These are phyloP conservation scores for Clonostachys solani DNA, from an alignment of 2,329 filamentous ascomycete species.

Conservation along the genomic window DNA sequence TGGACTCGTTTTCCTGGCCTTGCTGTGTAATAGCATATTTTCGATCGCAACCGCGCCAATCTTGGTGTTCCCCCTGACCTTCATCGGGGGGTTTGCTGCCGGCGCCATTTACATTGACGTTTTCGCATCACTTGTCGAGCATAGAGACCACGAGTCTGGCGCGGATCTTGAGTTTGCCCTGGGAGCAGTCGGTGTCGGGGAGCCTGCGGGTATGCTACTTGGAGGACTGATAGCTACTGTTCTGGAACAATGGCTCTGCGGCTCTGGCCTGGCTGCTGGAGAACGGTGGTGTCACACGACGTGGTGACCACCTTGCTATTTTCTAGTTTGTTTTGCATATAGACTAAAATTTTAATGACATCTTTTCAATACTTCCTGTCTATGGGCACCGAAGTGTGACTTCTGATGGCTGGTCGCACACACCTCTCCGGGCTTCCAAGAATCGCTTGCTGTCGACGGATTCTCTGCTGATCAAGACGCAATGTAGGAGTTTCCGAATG, in stretches of 20 bases:
- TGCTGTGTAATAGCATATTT: slow-evolving; percentile 11
- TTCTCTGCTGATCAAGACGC: too few species aligned
- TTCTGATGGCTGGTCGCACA: too few species aligned
- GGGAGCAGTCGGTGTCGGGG: slow-evolving; percentile 17
- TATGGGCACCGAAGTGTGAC: too few species aligned
- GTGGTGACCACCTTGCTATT: neutral
- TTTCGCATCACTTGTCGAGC: slow-evolving; percentile 10
- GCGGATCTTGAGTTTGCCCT: slow-evolving; percentile 19
- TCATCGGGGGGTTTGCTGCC: slow-evolving; percentile 15
- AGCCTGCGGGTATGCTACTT: slow-evolving; percentile 16
- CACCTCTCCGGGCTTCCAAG: too few species aligned
- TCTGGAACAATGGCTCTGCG: slow-evolving; percentile 15
- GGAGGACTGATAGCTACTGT: slow-evolving; percentile 16
- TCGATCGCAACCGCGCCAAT: slow-evolving; percentile 11
- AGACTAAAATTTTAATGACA: neutral
- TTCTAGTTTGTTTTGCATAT: neutral
- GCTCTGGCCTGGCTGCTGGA: slow-evolving; percentile 1
- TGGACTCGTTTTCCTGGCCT: neutral
- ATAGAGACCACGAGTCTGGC: slow-evolving; percentile 5
- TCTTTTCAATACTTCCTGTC: neutral
- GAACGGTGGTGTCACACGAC: slow-evolving; percentile 18
- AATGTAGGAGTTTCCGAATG: too few species aligned
- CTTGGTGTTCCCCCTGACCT: slow-evolving; percentile 15
- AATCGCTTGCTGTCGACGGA: too few species aligned
- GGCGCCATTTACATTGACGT: slow-evolving; percentile 21